Conservation (phyloP, 208 protist genomes). For the Crithidia sp. region DNA sequence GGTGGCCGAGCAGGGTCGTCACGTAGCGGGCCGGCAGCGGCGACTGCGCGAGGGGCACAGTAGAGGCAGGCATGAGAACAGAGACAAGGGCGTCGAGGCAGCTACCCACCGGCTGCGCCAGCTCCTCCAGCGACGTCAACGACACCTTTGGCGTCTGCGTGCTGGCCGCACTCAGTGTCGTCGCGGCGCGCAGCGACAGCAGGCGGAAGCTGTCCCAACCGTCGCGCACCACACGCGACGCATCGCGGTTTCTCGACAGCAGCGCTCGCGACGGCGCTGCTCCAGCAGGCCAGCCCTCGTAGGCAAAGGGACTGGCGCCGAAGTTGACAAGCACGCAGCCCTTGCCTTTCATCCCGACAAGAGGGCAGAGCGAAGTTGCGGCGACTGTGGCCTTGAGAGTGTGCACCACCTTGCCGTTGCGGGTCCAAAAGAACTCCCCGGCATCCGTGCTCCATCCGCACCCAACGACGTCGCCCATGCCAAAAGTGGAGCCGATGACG, state of each 20-base stretch:
- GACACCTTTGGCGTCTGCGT: conserved; percentile 9
- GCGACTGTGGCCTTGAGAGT: conserved; percentile 30
- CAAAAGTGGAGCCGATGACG: conserved; percentile 62
- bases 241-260: conserved; percentile 5
- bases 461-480: conserved; percentile 83
- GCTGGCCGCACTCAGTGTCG: conserved; percentile 37
- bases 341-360: conserved; percentile 83
- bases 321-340: conserved; percentile 86
- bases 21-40: conserved; percentile 25
- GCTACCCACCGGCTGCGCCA: conserved; percentile 38
- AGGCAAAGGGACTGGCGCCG: conserved; percentile 71
- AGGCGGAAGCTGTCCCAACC: conserved; percentile 82
- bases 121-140: conserved; percentile 27
- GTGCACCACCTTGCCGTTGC: conserved; percentile 77
- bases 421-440: conserved; percentile 81
- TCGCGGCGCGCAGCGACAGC: conserved; percentile 74
- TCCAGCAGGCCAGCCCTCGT: conserved; percentile 12
- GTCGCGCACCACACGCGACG: conserved; percentile 20
- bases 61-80: conserved; percentile 23
- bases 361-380: conserved; percentile 47
- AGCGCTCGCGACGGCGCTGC: conserved; percentile 1
- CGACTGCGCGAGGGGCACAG: conserved; percentile 19
- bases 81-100: conserved; percentile 38
- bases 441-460: conserved; percentile 80
- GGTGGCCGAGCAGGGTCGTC: conserved; percentile 28